Base-by-base conservation (phyloP, 2,329 filamentous ascomycete species). In the Diplodia seriata region DNA sequence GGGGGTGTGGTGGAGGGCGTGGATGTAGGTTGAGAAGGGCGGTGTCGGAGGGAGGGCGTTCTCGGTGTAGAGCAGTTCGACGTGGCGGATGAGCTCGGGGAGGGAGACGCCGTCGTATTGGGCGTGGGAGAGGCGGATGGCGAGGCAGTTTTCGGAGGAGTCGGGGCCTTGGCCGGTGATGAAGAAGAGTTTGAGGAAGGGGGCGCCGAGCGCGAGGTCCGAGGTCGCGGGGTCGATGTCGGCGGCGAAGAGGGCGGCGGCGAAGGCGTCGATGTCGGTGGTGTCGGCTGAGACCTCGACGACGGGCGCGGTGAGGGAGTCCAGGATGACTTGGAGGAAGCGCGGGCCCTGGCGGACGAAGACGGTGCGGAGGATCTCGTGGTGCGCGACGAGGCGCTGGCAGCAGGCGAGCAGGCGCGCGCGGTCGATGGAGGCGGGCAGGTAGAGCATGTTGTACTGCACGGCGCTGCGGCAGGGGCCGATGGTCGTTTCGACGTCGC, bases 41-140 rank as follows among this genome's bases (percentile, higher is more conserved):
- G 80, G 55, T n/a, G 75, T 69, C 69, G 72, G 68, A 0, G 74
- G 66, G 5, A 80, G 66, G 0, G 84, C 50, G 78, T 80, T 23
- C 80, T 80, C 31, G 31, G 4, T 74, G 61, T 85, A 88, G 6
- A 89, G 79, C 0, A 83, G 81, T 3, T 85, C 85, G 50, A 91
- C 84, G 72, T 90, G 87, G 20, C 82, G 82, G 68, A 90, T 83
- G 23, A 90, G 83, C n/a, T 83, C 79, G 0, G 87, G 85, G 9
- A 91, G 82, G 71, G 86, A 90, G 26, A 91, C 87, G 70, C 89
- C 89, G 70, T 91, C 89, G 73, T 90, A 91, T 71, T 91, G 89
- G 0, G 89, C 86, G 75, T 91, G 89, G 0, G 88, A 90, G 67
- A 91, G 84, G 67, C 89, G 85, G 74, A 90, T 83, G 68, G 85